A percentile compares a stretch with the other conserved stretches of the same genome.
Evolutionary conservation across 768 basidiomycete genomes (phyloP).

Genomic region (Suillus weaverae): DNA sequence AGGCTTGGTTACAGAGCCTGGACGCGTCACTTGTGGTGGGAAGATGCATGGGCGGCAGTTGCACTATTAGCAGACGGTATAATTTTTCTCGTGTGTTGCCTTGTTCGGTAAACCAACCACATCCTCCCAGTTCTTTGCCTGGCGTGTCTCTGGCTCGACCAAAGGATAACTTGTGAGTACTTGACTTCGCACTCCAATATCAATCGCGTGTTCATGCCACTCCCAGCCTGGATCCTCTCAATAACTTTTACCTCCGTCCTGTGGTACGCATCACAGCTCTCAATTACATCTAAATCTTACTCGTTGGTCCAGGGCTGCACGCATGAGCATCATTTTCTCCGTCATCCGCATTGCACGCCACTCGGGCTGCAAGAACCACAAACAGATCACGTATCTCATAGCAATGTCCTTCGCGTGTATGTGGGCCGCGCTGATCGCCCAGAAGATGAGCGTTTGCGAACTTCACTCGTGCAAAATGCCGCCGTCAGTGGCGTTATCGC

Average conservation of each 20-base stretch:
- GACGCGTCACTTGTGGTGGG: background rate
- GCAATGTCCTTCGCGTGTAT: background rate
- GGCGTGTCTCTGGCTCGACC: background rate
- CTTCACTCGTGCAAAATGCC: background rate
- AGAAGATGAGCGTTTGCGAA: background rate
- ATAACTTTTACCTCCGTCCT: background rate
- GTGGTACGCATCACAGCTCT: background rate
- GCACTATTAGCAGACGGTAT: conserved; percentile 1
- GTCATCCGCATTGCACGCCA: background rate
- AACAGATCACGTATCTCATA: background rate
- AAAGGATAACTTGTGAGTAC: background rate
- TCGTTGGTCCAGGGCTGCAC: background rate
- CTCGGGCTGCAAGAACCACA: background rate
- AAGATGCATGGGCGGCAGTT: background rate
- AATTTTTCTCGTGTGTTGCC: background rate
- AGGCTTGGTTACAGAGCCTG: background rate
- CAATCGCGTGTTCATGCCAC: background rate
- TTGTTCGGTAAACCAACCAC: background rate
- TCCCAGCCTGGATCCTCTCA: background rate
- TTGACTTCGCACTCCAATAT: background rate
- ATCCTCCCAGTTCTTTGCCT: background rate
- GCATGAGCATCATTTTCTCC: conserved; percentile 9
- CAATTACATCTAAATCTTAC: background rate
- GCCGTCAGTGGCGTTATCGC: background rate
- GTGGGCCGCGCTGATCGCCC: conserved; percentile 1